phyloP scores from a whole-genome alignment of 1,139 yeast species.

The Blastobotrys apis region DNA sequence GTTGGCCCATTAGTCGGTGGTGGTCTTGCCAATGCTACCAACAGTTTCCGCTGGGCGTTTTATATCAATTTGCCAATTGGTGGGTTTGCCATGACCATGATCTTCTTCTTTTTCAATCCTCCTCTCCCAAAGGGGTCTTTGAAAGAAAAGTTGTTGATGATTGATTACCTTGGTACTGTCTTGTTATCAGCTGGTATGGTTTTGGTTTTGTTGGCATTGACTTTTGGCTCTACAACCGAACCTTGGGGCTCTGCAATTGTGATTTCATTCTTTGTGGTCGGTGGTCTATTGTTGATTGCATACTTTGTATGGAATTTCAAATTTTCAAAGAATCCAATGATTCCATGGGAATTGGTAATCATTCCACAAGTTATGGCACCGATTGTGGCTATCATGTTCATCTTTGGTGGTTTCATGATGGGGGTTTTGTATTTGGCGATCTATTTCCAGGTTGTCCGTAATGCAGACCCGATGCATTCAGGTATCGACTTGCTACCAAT shows the following conservation, averaged over 20 bases:
- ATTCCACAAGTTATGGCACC: constrained; percentile 36
- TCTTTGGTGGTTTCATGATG: constrained; percentile 46
- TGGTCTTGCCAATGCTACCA: constrained; percentile 45
- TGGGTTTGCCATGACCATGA: constrained; percentile 46
- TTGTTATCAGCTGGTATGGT: constrained; percentile 42
- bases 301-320: constrained; percentile 49
- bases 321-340: constrained; percentile 43
- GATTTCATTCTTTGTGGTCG: constrained; percentile 49
- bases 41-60: constrained; percentile 75
- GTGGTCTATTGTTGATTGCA: constrained; percentile 41
- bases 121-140: constrained; percentile 44
- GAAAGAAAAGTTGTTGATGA: constrained; percentile 38
- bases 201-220: constrained; percentile 45
- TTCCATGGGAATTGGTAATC: constrained; percentile 41
- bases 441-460: constrained; percentile 52
- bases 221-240: constrained; percentile 46
- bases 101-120: constrained; percentile 51
- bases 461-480: constrained; percentile 50
- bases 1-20: constrained; percentile 69
- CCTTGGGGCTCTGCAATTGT: constrained; percentile 55
- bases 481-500: constrained; percentile 56
- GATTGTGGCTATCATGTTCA: constrained; percentile 38
- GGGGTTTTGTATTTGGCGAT: constrained; percentile 46
- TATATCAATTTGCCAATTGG: constrained; percentile 67
- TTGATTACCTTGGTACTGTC: constrained; percentile 48